phyloP scores from a whole-genome alignment of 495 filamentous ascomycete species.

The Hypoxylon lienhwacheense region DNA sequence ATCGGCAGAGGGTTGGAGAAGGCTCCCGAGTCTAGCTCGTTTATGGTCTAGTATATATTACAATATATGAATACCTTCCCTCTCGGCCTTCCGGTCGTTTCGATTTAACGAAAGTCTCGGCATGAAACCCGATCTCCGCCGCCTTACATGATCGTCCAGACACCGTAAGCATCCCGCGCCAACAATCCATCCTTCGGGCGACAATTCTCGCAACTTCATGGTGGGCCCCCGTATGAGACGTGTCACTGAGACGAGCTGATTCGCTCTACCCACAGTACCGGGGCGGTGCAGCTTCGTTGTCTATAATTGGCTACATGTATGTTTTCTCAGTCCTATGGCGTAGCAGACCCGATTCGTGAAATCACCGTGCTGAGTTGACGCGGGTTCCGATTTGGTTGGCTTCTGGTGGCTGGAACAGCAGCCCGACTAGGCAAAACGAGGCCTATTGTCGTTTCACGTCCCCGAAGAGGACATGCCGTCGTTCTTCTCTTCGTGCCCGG shows the following conservation, averaged over 20 bases:
- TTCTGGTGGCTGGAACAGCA: constrained; percentile 26
- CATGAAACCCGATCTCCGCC: constrained; percentile 11
- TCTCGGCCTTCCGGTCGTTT: constrained; percentile 10
- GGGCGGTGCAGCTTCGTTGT: constrained; percentile 25
- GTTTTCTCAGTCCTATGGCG: constrained; percentile 6
- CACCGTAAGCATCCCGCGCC: constrained; percentile 18
- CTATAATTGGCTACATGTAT: constrained; percentile 23
- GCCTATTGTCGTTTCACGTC: constrained; percentile 11
- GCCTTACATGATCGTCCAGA: constrained; percentile 1
- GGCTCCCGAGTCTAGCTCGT: no score
- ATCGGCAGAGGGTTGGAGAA: no score
- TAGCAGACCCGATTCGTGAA: constrained; percentile 8
- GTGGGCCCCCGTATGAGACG: constrained; percentile 27
- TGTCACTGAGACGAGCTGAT: constrained; percentile 19
- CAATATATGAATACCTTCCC: no score
- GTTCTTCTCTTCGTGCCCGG: background rate
- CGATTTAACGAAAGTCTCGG: constrained; percentile 17
- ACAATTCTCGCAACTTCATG: constrained; percentile 8
- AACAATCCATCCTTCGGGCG: constrained; percentile 21
- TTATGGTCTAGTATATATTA: no score
- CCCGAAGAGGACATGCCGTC: constrained; percentile 2
- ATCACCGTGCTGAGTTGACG: constrained; percentile 1
- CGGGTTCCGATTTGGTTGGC: constrained; percentile 8
- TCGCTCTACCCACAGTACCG: constrained; percentile 11
- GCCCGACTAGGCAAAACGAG: constrained; percentile 21